Evolutionary conservation across 2,329 filamentous ascomycete species (phyloP).

Genomic region (Epichloe gansuensis): DNA sequence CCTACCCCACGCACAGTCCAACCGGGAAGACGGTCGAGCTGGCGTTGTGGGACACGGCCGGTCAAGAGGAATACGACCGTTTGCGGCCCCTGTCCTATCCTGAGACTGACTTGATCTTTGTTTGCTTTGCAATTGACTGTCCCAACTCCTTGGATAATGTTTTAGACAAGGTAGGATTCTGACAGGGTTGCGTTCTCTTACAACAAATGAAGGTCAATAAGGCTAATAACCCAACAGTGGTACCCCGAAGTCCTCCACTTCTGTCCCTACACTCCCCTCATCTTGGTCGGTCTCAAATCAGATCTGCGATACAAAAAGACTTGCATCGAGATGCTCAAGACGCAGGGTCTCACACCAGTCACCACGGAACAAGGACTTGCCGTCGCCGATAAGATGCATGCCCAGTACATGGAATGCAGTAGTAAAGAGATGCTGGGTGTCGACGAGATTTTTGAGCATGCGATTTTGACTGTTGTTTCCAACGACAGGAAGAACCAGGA

Average conservation of each 20-base stretch:
- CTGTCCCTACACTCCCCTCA: constrained; percentile 90
- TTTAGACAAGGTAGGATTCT: constrained; percentile 72
- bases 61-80: constrained; percentile 97
- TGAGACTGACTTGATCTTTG: constrained; percentile 94
- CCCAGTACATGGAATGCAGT: constrained; percentile 95
- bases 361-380: constrained; percentile 79
- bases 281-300: constrained; percentile 93
- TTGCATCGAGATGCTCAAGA: constrained; percentile 97
- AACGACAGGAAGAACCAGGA: constrained; percentile 59
- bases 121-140: constrained; percentile 98
- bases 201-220: neutral
- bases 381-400: constrained; percentile 88
- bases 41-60: constrained; percentile 95
- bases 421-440: constrained; percentile 96
- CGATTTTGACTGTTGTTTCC: constrained; percentile 79
- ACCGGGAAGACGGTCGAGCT: constrained; percentile 93
- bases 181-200: neutral
- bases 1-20: constrained; percentile 77
- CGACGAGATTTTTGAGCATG: constrained; percentile 88
- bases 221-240: constrained; percentile 50
- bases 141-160: constrained; percentile 97
- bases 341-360: constrained; percentile 89
- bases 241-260: constrained; percentile 98
- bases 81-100: constrained; percentile 92
- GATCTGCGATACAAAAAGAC: constrained; percentile 91